Evolutionary conservation across 1,284 basidiomycete species (phyloP).

Genomic region (Trametes polyzona): DNA sequence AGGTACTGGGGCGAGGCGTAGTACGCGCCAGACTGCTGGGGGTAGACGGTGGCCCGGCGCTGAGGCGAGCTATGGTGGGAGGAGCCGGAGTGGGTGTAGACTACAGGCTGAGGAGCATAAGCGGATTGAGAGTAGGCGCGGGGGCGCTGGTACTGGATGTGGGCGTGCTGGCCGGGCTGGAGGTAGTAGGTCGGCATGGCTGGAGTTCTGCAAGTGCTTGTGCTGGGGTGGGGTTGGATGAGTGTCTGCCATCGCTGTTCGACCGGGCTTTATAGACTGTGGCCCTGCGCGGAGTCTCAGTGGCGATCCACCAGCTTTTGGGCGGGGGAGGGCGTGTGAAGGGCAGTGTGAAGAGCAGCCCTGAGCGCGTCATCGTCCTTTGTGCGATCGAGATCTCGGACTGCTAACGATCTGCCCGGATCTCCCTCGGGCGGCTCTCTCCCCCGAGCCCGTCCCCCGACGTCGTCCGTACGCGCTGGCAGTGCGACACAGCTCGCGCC

Average conservation of each 20-base stretch:
- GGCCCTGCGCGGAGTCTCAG: constrained; percentile 14
- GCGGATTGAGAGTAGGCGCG: constrained; percentile 28
- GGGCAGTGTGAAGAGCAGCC: constrained; percentile 9
- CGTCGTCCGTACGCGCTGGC: neutral
- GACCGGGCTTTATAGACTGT: constrained; percentile 10
- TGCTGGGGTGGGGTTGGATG: constrained; percentile 1
- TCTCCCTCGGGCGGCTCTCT: constrained; percentile 6
- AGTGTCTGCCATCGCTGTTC: constrained; percentile 2
- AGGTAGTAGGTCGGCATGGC: constrained; percentile 32
- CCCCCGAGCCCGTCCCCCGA: constrained; percentile 1
- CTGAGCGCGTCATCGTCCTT: constrained; percentile 11
- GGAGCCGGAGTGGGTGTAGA: constrained; percentile 20
- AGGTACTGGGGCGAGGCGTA: constrained; percentile 23
- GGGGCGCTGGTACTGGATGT: constrained; percentile 19
- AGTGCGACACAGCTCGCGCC: constrained; percentile 6
- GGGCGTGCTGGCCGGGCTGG: constrained; percentile 21
- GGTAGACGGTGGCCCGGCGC: constrained; percentile 13
- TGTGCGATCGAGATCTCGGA: constrained; percentile 8
- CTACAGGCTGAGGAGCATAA: constrained; percentile 11
- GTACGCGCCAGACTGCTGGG: constrained; percentile 18
- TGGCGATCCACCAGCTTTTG: constrained; percentile 23
- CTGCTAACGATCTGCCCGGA: constrained; percentile 5
- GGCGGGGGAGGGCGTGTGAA: constrained; percentile 8
- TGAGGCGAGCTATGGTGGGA: constrained; percentile 21
- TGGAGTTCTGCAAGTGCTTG: neutral